A percentile compares a stretch with the other conserved stretches of the same genome.
Conservation (phyloP, 306 rosid genomes). For the Astragalus glycyphyllos region DNA sequence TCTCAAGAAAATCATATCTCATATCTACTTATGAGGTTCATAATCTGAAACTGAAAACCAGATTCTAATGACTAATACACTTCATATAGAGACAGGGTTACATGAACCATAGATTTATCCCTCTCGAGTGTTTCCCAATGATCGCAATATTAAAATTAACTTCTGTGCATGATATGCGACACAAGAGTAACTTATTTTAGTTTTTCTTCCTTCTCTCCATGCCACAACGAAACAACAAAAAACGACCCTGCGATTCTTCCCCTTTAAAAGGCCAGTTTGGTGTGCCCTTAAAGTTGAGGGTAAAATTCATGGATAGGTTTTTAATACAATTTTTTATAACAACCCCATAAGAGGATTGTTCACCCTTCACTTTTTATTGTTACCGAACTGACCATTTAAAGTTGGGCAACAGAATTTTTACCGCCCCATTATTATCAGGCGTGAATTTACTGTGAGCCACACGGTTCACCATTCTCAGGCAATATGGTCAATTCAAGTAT, state of each 20-base stretch:
- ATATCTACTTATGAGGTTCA: constrained; percentile 23
- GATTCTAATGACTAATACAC: constrained; percentile 18
- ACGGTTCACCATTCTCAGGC: constrained; percentile 4
- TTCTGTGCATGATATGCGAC: constrained; percentile 25
- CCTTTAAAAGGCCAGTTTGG: neutral
- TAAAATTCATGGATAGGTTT: constrained; percentile 2
- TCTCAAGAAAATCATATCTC: constrained; percentile 35
- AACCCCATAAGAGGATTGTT: neutral
- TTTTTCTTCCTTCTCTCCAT: constrained; percentile 8
- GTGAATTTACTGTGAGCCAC: neutral
- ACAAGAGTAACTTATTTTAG: constrained; percentile 10
- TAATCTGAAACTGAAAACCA: constrained; percentile 36
- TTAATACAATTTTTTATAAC: neutral
- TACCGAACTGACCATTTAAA: neutral
- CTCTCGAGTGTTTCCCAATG: neutral
- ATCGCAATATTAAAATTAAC: constrained; percentile 13
- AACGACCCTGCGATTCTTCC: neutral
- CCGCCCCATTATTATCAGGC: constrained; percentile 13
- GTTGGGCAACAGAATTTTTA: constrained; percentile 4
- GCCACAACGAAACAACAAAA: neutral
- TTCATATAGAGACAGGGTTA: neutral
- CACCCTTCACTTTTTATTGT: neutral
- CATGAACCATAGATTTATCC: constrained; percentile 27
- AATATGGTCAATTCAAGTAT: constrained; percentile 23
- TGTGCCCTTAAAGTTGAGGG: neutral